Evolutionary conservation across 306 rosid genomes (phyloP).

Genomic region (Citrullus colocynthis): DNA sequence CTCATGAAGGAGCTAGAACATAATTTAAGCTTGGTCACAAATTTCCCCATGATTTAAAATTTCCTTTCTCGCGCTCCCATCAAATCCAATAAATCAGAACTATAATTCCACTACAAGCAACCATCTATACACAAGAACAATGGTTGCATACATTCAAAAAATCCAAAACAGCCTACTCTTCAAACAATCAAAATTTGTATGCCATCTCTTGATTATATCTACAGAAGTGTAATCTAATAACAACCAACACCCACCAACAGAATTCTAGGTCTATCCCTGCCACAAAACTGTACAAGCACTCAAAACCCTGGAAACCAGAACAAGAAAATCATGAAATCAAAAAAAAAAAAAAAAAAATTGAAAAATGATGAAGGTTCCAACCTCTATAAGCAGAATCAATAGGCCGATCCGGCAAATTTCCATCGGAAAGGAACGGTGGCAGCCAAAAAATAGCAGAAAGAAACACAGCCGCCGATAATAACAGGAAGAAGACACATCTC

Average conservation of each 20-base stretch:
- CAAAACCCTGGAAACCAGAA: constrained; percentile 3
- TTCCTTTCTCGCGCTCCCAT: background rate
- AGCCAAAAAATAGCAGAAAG: constrained; percentile 82
- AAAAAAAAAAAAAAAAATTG: no score
- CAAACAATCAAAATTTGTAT: background rate
- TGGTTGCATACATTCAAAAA: background rate
- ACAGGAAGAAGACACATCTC: constrained; percentile 54
- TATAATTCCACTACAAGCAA: background rate
- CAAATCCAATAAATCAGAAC: background rate
- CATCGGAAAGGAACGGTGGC: constrained; percentile 55
- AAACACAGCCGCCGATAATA: constrained; percentile 49
- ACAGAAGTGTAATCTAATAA: background rate
- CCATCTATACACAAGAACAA: background rate
- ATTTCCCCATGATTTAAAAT: background rate
- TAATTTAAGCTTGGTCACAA: background rate
- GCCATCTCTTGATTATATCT: background rate
- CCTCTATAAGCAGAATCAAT: constrained; percentile 47
- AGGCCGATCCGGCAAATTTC: constrained; percentile 42
- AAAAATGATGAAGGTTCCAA: constrained; percentile 5
- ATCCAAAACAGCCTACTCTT: background rate
- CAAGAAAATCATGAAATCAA: background rate
- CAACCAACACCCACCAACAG: background rate
- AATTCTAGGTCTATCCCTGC: constrained; percentile 29
- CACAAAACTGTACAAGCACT: constrained; percentile 21
- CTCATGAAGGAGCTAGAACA: background rate